Evolutionary conservation across 2,329 filamentous ascomycete species (phyloP), one percentile per base, ranked within the genome.

Genomic region (Dichotomopilus funicola): DNA sequence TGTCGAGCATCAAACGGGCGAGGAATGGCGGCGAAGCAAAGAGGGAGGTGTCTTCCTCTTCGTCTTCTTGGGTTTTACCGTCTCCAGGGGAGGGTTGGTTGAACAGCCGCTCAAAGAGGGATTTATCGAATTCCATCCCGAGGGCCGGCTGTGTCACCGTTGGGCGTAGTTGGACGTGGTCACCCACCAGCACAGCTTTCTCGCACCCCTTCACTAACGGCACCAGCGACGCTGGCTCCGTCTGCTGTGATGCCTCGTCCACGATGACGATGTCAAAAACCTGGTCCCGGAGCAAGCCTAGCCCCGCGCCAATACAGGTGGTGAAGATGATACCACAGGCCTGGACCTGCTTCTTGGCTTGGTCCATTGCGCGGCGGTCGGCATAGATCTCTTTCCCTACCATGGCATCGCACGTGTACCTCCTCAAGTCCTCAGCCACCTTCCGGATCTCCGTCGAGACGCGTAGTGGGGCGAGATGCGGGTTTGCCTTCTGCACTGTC

Each of bases 171-270:
- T 78, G 73, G 1, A 75, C 72, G 60, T 77, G 74, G 49, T 77
- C 74, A 0, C 74, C 74, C 1, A 77, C 74, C 0, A 77, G 60
- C 2, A 76, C 68, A 1, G 69, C 73, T 48, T 69, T 70, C n/a
- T 63, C 56, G 49, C 74, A 75, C 0, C 73, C 71, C 53, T 74
- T 76, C 8, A 72, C 66, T 2, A 75, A 64, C 2, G 71, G 72
- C 6, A 75, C 66, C 1, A 76, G 60, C 3, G 70, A 71, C 0
- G 64, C 68, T 0, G 74, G 69, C 55, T 78, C 74, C 0, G 72
- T 75, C 54, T 73, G 72, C 56, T 77, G 74, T 2, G 74, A 77
- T 6, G 75, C 74, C 64, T 77, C 73, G 53, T 76, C 73, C 4
- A 78, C 66, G 53, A 77, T 69, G 11, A 75, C 71, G 5, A 68